These are phyloP conservation scores for Euphorbia pulcherrima DNA, from an alignment of 345 rosid species.

Conservation along the genomic window DNA sequence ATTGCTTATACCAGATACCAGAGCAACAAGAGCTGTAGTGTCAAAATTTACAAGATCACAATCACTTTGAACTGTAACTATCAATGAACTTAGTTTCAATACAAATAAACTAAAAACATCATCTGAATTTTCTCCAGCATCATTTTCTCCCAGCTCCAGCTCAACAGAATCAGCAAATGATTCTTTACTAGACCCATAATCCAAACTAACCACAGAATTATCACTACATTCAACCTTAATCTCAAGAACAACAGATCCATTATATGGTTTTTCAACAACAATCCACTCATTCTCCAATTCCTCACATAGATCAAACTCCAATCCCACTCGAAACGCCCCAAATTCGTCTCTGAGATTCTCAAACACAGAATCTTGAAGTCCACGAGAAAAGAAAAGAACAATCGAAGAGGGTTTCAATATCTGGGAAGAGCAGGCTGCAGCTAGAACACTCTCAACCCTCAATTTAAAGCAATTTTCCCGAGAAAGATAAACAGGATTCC, in stretches of 20 bases:
- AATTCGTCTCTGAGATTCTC: conserved; percentile 40
- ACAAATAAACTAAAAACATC: conserved; percentile 39
- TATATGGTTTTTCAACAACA: conserved; percentile 39
- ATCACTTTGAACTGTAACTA: conserved; percentile 16
- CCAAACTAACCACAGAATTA: conserved; percentile 16
- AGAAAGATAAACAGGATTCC: conserved; percentile 63
- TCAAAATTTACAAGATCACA: conserved; percentile 57
- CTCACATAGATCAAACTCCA: conserved; percentile 39
- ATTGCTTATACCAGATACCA: conserved; percentile 82
- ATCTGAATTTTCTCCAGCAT: conserved; percentile 16
- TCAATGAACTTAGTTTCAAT: conserved; percentile 34
- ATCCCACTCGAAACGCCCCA: conserved; percentile 43
- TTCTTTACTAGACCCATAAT: conserved; percentile 14
- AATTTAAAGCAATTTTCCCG: conserved; percentile 64
- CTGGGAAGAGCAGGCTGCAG: conserved; percentile 45
- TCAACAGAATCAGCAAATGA: conserved; percentile 14
- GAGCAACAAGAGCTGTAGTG: conserved; percentile 81
- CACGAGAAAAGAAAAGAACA: conserved; percentile 67
- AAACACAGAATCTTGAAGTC: conserved; percentile 31
- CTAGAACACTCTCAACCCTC: conserved; percentile 44
- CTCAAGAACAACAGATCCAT: conserved; percentile 50
- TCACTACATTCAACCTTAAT: conserved; percentile 37
- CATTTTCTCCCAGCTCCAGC: conserved; percentile 24
- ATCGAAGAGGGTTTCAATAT: conserved; percentile 53
- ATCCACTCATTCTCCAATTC: conserved; percentile 64